Conservation (phyloP, 441 rosid species). For the Gossypium trilobum region DNA sequence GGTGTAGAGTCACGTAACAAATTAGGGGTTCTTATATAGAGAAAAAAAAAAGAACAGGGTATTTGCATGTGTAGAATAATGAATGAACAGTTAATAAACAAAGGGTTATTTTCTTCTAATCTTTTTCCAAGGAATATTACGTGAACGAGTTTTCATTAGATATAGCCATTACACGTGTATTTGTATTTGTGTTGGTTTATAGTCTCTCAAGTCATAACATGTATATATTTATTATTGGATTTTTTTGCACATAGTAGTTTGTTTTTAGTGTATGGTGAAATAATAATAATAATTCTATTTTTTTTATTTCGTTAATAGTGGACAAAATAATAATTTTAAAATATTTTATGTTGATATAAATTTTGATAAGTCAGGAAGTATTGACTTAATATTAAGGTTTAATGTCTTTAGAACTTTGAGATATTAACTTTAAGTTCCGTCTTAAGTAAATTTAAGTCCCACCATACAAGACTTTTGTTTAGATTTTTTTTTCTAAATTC, state of each 20-base stretch:
- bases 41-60: not conserved
- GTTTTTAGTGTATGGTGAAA: not conserved
- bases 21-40: not conserved
- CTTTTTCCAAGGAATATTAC: slow-evolving; percentile 22
- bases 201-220: not conserved
- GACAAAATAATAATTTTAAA: not conserved
- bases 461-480: too few relatives aligned
- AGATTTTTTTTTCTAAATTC: too few relatives aligned
- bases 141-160: not conserved
- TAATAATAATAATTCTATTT: too few relatives aligned
- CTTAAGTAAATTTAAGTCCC: too few relatives aligned
- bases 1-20: not conserved
- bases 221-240: not conserved
- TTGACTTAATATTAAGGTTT: too few relatives aligned
- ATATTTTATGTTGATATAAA: not conserved
- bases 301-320: not conserved
- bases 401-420: not conserved
- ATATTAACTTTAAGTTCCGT: too few relatives aligned
- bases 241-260: not conserved
- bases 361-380: not conserved
- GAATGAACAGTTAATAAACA: not conserved
- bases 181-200: not conserved
- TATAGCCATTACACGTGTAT: not conserved
- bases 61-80: not conserved
- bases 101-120: not conserved